phyloP scores from a whole-genome alignment of 2,329 filamentous ascomycete species.

The Talaromyces sp. region DNA sequence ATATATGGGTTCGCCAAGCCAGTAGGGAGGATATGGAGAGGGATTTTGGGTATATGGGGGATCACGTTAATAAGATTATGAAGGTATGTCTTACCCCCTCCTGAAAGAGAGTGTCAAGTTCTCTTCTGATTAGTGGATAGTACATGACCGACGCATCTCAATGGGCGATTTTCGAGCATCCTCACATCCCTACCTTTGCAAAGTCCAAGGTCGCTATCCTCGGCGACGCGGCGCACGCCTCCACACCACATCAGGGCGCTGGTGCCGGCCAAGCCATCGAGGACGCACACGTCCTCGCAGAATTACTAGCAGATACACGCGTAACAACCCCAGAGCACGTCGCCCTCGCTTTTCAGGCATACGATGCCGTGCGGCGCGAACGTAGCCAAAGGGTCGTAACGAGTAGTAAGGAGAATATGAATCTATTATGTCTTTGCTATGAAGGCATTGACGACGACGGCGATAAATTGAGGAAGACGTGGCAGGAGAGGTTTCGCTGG shows the following conservation, averaged over 20 bases:
- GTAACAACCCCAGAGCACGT: conserved; percentile 37
- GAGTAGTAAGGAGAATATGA: conserved; percentile 49
- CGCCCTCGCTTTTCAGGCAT: conserved; percentile 50
- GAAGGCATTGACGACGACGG: conserved; percentile 32
- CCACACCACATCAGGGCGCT: conserved; percentile 39
- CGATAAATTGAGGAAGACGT: conserved; percentile 26
- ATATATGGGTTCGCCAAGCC: conserved; percentile 33
- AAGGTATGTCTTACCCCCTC: conserved; percentile 25
- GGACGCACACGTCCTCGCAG: conserved; percentile 35
- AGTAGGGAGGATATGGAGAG: conserved; percentile 31
- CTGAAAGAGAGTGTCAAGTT: too few species aligned
- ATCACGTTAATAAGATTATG: conserved; percentile 29
- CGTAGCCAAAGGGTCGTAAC: conserved; percentile 52
- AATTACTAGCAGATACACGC: conserved; percentile 46
- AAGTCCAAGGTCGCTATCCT: conserved; percentile 34
- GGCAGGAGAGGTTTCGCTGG: conserved; percentile 32
- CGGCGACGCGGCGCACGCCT: conserved; percentile 42
- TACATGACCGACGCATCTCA: conserved; percentile 26
- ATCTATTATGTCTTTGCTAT: conserved; percentile 31
- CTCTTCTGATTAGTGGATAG: neutral
- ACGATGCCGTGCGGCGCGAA: conserved; percentile 51
- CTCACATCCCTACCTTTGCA: conserved; percentile 32
- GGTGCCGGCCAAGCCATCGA: conserved; percentile 43
- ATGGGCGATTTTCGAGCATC: conserved; percentile 40
- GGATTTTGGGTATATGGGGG: conserved; percentile 32